Conservation (phyloP, 257 asterid genomes). For the Solanum medicagineum region DNA sequence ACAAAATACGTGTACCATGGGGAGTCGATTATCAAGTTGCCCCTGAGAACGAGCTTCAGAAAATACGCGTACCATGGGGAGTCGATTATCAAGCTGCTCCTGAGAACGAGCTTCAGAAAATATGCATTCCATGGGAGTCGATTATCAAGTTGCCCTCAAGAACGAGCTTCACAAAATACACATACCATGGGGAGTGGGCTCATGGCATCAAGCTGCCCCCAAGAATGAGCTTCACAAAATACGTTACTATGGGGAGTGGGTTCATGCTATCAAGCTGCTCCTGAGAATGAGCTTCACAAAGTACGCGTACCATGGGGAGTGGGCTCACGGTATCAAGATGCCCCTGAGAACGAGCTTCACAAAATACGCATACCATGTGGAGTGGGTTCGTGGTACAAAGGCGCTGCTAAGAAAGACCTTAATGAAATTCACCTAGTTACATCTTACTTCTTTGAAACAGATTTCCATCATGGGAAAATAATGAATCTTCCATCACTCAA, state of each 20-base stretch:
- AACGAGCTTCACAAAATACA: no score
- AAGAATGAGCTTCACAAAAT: no score
- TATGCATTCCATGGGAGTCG: background rate
- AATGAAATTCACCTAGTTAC: constrained; percentile 43
- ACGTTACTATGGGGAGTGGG: no score
- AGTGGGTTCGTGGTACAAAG: background rate
- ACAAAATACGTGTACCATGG: background rate
- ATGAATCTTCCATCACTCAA: no score
- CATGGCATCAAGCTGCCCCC: no score
- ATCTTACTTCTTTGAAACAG: constrained; percentile 52
- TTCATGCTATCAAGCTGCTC: no score
- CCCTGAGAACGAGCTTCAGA: rapidly evolving
- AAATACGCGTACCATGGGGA: background rate
- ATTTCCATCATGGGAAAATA: constrained; percentile 27
- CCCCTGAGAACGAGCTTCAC: no score
- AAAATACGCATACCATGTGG: background rate
- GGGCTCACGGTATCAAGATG: no score
- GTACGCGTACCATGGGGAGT: no score
- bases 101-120: background rate
- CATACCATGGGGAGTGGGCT: no score
- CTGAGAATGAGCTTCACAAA: no score
- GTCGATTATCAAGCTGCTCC: rapidly evolving
- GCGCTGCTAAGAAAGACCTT: constrained; percentile 45
- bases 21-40: background rate
- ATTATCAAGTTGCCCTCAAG: rapidly evolving